Conservation (phyloP, 257 asterid genomes). For the Solanum tarijense region DNA sequence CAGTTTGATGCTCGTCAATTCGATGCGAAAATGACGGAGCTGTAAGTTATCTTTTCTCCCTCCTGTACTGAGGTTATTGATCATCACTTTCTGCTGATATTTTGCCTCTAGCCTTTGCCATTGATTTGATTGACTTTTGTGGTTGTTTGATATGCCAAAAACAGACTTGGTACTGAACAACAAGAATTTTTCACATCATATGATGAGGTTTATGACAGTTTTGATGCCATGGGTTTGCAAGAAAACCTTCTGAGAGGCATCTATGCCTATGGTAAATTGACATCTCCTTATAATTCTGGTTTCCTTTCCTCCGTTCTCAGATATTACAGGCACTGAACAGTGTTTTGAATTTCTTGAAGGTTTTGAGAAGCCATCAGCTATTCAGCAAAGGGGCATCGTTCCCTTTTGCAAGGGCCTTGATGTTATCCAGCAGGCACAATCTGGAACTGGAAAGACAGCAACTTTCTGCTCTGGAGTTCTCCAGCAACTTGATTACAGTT, state of each 20-base stretch:
- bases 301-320: not conserved
- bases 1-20: slow-evolving; percentile 42
- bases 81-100: not conserved
- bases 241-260: slow-evolving; percentile 31
- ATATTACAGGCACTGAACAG: not conserved
- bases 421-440: slow-evolving; percentile 44
- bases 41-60: slow-evolving; percentile 16
- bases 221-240: slow-evolving; percentile 4
- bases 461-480: slow-evolving; percentile 62
- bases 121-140: not conserved
- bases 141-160: not conserved
- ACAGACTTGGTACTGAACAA: slow-evolving; percentile 39
- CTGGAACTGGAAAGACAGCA: slow-evolving; percentile 61
- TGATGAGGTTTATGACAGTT: not conserved
- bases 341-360: slow-evolving; percentile 20
- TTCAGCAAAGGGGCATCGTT: slow-evolving; percentile 61
- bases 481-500: slow-evolving; percentile 46
- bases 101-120: not conserved
- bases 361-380: slow-evolving; percentile 61
- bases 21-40: slow-evolving; percentile 46
- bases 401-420: slow-evolving; percentile 38
- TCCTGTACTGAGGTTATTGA: not conserved
- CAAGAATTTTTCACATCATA: slow-evolving; percentile 9
- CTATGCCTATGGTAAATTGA: slow-evolving; percentile 46
- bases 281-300: not conserved